Conservation (phyloP, 2,329 filamentous ascomycete species). For the Stemphylium lycopersici region DNA sequence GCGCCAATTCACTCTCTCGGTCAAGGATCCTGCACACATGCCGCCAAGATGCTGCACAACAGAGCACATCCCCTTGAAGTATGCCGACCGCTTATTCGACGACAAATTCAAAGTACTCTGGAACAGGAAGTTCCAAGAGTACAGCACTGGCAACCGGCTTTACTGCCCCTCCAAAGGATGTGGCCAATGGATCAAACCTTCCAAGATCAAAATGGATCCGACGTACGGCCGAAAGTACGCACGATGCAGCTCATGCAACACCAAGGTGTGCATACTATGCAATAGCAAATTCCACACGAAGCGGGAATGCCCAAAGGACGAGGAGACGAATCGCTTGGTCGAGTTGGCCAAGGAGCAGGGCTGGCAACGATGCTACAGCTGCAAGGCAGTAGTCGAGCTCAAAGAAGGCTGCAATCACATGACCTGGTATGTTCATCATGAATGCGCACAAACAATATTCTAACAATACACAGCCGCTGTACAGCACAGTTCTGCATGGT, state of each 20-base stretch:
- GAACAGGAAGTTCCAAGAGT: conserved; percentile 82
- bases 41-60: conserved; percentile 80
- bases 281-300: conserved; percentile 73
- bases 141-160: conserved; percentile 73
- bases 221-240: conserved; percentile 65
- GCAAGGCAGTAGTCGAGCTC: conserved; percentile 75
- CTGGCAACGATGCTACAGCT: conserved; percentile 78
- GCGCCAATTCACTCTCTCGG: conserved; percentile 74
- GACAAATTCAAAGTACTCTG: conserved; percentile 75
- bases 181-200: conserved; percentile 79
- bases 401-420: conserved; percentile 88
- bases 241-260: conserved; percentile 73
- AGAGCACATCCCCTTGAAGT: conserved; percentile 74
- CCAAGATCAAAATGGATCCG: conserved; percentile 65
- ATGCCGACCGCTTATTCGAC: conserved; percentile 78
- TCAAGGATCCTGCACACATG: conserved; percentile 81
- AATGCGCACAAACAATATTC: conserved; percentile 13
- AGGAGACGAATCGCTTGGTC: conserved; percentile 68
- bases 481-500: conserved; percentile 87
- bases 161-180: conserved; percentile 78
- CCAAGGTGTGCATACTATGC: conserved; percentile 76
- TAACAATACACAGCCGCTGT: conserved; percentile 64
- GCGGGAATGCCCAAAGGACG: conserved; percentile 73
- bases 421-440: conserved; percentile 68
- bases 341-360: conserved; percentile 70